These are phyloP conservation scores for Fagus sylvatica DNA, from an alignment of 306 rosid species.

Conservation along the genomic window DNA sequence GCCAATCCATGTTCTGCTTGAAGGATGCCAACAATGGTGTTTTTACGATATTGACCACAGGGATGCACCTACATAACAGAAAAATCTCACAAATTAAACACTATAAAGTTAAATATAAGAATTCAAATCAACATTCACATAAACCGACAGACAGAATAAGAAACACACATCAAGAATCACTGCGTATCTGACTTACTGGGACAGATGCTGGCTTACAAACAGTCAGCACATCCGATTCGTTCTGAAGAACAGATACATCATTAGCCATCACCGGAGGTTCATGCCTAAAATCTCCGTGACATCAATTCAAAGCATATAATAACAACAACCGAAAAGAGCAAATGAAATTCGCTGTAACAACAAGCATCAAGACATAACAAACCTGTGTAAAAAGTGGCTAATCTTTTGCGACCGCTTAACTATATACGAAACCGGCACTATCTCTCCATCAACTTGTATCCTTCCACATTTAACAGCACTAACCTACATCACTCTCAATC, in stretches of 20 bases:
- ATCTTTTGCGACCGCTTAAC: constrained; percentile 78
- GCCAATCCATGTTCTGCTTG: constrained; percentile 86
- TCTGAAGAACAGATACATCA: constrained; percentile 51
- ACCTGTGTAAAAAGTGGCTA: constrained; percentile 90
- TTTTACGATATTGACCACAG: constrained; percentile 97
- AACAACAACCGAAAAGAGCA: background rate
- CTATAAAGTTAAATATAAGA: background rate
- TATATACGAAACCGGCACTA: constrained; percentile 45
- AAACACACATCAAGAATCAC: background rate
- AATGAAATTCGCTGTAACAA: background rate
- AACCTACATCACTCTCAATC: constrained; percentile 31
- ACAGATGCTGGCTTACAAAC: constrained; percentile 86
- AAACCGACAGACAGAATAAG: background rate
- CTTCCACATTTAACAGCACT: constrained; percentile 58
- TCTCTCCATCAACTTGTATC: constrained; percentile 55
- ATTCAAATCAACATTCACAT: background rate
- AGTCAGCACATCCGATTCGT: constrained; percentile 64
- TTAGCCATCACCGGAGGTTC: constrained; percentile 89
- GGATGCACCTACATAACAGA: constrained; percentile 81
- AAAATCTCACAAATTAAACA: constrained; percentile 34
- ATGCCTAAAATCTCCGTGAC: constrained; percentile 54
- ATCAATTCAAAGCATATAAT: constrained; percentile 23
- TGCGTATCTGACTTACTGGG: constrained; percentile 55
- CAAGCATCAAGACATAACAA: constrained; percentile 21
- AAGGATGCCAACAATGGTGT: constrained; percentile 90